phyloP scores from a whole-genome alignment of 352 stramenopile species.

The Elongisporangium senticosum region DNA sequence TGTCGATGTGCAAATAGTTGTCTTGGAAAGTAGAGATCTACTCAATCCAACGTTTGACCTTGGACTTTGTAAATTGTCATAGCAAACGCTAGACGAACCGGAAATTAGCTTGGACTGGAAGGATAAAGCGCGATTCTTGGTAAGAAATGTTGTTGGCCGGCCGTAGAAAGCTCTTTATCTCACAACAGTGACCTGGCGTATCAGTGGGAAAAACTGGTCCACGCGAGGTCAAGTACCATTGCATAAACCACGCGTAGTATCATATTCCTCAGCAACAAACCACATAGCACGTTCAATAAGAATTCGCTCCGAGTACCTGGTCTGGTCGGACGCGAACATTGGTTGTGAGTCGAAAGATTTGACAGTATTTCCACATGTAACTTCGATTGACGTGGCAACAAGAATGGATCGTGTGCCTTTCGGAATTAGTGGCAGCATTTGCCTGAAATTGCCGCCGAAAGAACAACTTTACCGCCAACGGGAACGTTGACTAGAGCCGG shows the following conservation, averaged over 20 bases:
- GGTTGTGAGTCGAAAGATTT: too few species aligned
- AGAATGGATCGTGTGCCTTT: too few species aligned
- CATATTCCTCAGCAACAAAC: slow-evolving; percentile 15
- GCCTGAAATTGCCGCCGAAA: too few species aligned
- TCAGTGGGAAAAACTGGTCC: slow-evolving; percentile 4
- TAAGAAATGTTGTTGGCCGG: slow-evolving; percentile 6
- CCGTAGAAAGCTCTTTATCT: slow-evolving; percentile 1
- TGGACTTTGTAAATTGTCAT: slow-evolving; percentile 25
- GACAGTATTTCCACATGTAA: too few species aligned
- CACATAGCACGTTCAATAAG: not conserved
- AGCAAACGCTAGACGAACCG: slow-evolving; percentile 12
- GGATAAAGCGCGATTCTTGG: slow-evolving; percentile 15
- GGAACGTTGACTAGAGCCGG: too few species aligned
- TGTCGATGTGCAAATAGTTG: slow-evolving; percentile 13
- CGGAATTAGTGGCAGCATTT: too few species aligned
- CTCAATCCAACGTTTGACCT: slow-evolving; percentile 13
- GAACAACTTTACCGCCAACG: too few species aligned
- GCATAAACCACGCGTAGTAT: slow-evolving; percentile 11
- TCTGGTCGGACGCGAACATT: too few species aligned
- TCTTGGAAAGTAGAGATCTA: slow-evolving; percentile 10
- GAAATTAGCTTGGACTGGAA: slow-evolving; percentile 14
- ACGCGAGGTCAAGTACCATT: slow-evolving; percentile 13
- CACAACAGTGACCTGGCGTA: slow-evolving; percentile 6
- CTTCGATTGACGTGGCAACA: too few species aligned
- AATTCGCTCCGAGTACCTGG: too few species aligned